These are phyloP conservation scores for Rhipidocladum racemiflorum DNA, from an alignment of 176 grass and related monocot species.

Conservation along the genomic window DNA sequence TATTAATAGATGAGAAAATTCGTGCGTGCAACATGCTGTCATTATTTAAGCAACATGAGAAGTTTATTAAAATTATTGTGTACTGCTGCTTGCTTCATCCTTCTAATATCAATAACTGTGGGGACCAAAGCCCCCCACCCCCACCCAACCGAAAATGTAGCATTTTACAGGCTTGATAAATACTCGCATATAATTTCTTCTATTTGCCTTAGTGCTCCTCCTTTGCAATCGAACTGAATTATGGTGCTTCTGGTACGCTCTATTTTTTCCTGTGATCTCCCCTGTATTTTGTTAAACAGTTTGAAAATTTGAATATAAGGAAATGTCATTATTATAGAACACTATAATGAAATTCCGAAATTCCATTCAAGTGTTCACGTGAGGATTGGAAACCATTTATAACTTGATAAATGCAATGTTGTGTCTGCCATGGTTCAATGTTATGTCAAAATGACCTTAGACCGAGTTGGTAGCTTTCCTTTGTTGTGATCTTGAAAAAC, in stretches of 20 bases:
- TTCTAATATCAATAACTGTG: neutral
- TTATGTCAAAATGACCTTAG: neutral
- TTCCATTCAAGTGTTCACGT: neutral
- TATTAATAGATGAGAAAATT: neutral
- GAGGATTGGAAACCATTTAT: neutral
- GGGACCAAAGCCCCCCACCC: neutral
- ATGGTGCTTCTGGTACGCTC: neutral
- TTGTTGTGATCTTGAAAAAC: neutral
- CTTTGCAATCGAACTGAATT: neutral
- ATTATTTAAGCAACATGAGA: neutral
- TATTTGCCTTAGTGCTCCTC: neutral
- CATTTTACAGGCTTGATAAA: neutral
- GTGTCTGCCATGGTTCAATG: neutral
- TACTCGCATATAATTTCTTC: neutral
- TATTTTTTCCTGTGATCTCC: neutral
- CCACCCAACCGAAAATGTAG: neutral
- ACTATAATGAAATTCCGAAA: neutral
- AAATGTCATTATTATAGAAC: neutral
- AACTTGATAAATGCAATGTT: neutral
- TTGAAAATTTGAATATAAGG: neutral
- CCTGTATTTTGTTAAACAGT: neutral
- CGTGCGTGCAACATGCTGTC: neutral
- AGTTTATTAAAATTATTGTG: slow-evolving; percentile 16
- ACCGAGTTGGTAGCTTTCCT: neutral
- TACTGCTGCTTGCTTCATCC: neutral